Base-by-base conservation (phyloP, 805 yeast species). In the Tetrapisispora nanseiensis region DNA sequence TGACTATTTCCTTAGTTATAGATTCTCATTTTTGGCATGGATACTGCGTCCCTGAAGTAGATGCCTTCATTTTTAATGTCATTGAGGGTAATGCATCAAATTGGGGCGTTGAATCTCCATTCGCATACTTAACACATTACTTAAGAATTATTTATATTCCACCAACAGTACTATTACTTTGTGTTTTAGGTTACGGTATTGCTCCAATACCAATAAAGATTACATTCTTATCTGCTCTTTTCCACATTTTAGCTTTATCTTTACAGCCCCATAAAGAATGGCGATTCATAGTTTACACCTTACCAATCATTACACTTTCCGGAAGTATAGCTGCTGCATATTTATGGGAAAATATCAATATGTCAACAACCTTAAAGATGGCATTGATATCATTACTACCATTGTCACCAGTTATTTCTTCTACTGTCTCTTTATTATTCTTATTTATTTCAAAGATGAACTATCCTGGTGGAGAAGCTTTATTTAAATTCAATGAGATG, bases 181-280 rank as follows among this genome's bases (percentile, higher is more conserved):
- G 60, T 33, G 40, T 56, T n/a, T 48, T 64, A 12, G 76, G 72
- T 4, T 56, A 62, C 36, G 61, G 57, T 42, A 56, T 58, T 28
- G 68, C 62, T 38, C 61, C 65, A 21, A 55, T 57, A 13, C 55
- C 53, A 18, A 51, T 76, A 29, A 70, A 74, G 32, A 61, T 78
- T 6, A 54, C 80, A 22, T 68, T 74, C 1, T 45, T 73, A 15
- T 67, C 86, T 1, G 65, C 82, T 0, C 33, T 79, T 1, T 39
- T 74, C 13, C 89, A 68, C 55, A 69, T 87, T n/a, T 46, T 66
- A 1, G 52, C 76, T 5, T 71, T 87, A 72, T 86, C 96, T 0
- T 59, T 80, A 40, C 92, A 84, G 60, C 87, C 92, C 3, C 97
- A 90, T 54, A 90, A 90, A 58, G 97, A 90, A 66, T 86, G 95